A percentile compares a stretch with the other conserved stretches of the same genome.
Evolutionary conservation across 257 asterid species (phyloP).

Genomic region (Pogostemon cablin): DNA sequence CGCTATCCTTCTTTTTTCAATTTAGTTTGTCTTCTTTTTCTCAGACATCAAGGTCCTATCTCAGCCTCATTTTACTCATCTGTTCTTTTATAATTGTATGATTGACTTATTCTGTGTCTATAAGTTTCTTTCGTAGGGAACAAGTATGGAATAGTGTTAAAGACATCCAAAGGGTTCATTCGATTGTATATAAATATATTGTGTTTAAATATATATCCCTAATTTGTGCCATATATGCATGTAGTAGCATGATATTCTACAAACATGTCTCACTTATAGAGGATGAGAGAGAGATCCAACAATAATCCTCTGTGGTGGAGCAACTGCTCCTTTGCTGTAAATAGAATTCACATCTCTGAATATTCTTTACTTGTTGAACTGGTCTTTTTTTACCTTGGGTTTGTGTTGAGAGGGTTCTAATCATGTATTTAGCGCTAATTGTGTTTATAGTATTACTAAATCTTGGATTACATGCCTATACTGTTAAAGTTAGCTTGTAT

Average conservation of each 20-base stretch:
- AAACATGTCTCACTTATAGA: not conserved
- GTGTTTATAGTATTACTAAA: slow-evolving; percentile 14
- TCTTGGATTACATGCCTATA: slow-evolving; percentile 2
- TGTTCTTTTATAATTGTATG: not conserved
- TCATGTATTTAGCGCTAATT: slow-evolving; percentile 12
- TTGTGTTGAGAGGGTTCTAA: not conserved
- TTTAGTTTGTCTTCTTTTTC: slow-evolving; percentile 20
- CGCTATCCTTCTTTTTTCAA: not conserved
- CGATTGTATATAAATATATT: not conserved
- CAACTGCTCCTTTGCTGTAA: not conserved
- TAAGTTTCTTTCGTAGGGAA: not conserved
- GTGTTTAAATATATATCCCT: not conserved
- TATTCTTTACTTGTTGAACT: slow-evolving; percentile 17
- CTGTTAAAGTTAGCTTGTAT: slow-evolving; percentile 20
- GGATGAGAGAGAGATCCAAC: slow-evolving; percentile 3
- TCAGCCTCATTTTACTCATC: slow-evolving; percentile 17
- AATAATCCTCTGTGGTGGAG: not conserved
- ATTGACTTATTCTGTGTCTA: not conserved
- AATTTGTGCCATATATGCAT: not conserved
- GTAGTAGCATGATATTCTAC: not conserved
- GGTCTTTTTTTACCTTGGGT: not conserved
- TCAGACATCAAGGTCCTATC: slow-evolving; percentile 27
- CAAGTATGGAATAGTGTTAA: not conserved
- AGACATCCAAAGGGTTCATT: not conserved
- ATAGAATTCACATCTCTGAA: slow-evolving; percentile 23